A percentile compares a stretch with the other conserved stretches of the same genome.
Conservation (phyloP, 164 flowering plant genomes). For the Aristolochia contorta region DNA sequence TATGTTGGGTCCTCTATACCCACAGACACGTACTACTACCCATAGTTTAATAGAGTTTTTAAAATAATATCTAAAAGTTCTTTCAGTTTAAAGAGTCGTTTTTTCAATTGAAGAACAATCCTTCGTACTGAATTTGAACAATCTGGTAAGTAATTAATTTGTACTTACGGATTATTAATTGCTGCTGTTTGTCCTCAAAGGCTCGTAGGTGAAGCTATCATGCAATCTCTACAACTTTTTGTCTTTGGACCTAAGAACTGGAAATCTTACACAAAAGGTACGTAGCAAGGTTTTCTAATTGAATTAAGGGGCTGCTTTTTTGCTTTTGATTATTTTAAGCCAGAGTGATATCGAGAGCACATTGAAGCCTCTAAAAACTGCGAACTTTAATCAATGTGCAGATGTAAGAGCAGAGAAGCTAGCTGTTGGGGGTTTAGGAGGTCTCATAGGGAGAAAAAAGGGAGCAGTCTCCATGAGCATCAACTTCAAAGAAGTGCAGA, state of each 20-base stretch:
- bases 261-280: slow-evolving; percentile 33
- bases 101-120: background rate
- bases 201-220: slow-evolving; percentile 43
- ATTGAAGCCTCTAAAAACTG: no score
- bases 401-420: slow-evolving; percentile 45
- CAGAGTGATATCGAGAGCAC: no score
- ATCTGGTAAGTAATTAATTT: background rate
- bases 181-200: slow-evolving; percentile 14
- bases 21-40: no score
- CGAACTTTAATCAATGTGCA: slow-evolving; percentile 6
- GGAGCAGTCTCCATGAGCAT: slow-evolving; percentile 72
- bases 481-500: slow-evolving; percentile 39
- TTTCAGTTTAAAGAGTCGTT: background rate
- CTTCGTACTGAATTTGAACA: background rate
- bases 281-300: background rate
- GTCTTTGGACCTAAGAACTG: slow-evolving; percentile 51
- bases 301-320: no score
- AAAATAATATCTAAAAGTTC: no score
- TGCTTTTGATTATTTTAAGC: no score
- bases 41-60: no score
- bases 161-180: background rate
- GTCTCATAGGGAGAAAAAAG: slow-evolving; percentile 53
- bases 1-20: no score
- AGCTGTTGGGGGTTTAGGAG: slow-evolving; percentile 46
- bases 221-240: slow-evolving; percentile 67